Evolutionary conservation across 352 stramenopile genomes (phyloP).

Genomic region (Phytopythium chamaehyphon): DNA sequence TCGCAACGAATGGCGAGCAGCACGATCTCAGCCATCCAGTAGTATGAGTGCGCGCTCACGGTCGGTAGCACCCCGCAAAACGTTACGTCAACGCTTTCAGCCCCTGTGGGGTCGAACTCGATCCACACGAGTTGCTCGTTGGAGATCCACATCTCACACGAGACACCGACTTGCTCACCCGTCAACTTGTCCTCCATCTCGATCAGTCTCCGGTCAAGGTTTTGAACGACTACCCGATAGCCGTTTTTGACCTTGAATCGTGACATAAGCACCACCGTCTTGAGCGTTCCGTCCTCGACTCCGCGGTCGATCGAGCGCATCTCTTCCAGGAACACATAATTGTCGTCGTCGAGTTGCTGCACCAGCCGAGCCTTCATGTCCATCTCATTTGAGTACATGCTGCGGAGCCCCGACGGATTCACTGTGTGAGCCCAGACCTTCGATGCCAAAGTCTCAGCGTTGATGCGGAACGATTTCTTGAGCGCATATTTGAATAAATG

Average conservation of each 20-base stretch:
- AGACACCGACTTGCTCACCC: not conserved
- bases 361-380: not conserved
- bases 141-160: not conserved
- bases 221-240: not conserved
- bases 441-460: slow-evolving; percentile 12
- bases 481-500: slow-evolving; percentile 21
- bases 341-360: slow-evolving; percentile 8
- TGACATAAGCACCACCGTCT: slow-evolving; percentile 5
- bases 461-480: slow-evolving; percentile 19
- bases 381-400: slow-evolving; percentile 2
- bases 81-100: not conserved
- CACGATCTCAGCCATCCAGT: slow-evolving; percentile 6
- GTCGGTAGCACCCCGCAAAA: slow-evolving; percentile 2
- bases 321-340: slow-evolving; percentile 6
- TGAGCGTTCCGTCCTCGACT: not conserved
- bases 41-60: not conserved
- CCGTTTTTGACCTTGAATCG: not conserved
- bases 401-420: not conserved
- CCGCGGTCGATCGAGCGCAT: slow-evolving; percentile 1
- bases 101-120: slow-evolving; percentile 3
- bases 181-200: not conserved
- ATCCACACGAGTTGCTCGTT: slow-evolving; percentile 1
- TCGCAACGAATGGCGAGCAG: slow-evolving; percentile 3
- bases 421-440: slow-evolving; percentile 4
- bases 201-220: not conserved